Evolutionary conservation across 2,329 filamentous ascomycete genomes (phyloP), one percentile per base, ranked within the genome.

Genomic region (Penicillium griseofulvum): DNA sequence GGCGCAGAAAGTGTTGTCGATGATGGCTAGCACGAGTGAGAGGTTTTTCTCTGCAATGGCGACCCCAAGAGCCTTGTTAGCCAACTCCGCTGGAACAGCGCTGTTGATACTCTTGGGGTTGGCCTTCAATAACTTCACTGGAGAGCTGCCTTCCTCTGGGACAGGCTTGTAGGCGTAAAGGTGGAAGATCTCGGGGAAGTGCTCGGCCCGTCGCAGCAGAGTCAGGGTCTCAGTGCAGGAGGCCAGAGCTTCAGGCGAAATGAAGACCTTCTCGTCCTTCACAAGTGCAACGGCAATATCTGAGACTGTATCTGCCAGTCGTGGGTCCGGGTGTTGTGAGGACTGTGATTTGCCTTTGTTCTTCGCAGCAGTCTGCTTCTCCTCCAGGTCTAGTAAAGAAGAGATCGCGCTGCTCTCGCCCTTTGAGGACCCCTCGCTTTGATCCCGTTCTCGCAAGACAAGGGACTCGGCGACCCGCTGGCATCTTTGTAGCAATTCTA

Each of bases 121-220:
- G 39, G 83, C 84, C 47, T 79, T 71, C 38, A 77, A 78, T 67
- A 86, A 90, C 59, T 76, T 75, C 49, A 90, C 77, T 9, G 82
- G 81, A 16, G 81, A 82, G 17, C 83, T 80, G 48, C 80, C 80
- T 65, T 84, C 78, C 48, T 81, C 75, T 2, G 91, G 89, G 59
- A 86, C 78, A 10, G 90, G 88, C 74, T 97, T 99, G 64, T 84
- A 84, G 46, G 90, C 90, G 71, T 93, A 97, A 50, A 97, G 81
- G 53, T 86, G 78, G 68, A 99, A 88, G 39, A 91, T 84, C 56
- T 87, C 83, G 7, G 93, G 91, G 59, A 97, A 83, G 42, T 89
- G 86, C 61, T 90, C 84, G 3, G 91, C 87, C 54, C 83, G 85
- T 58, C 85, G 83, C 41, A 97, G 82, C 11, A 86, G 81, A 28